Percentiles rank a stretch among this genome's conserved stretches.
Evolutionary conservation across 495 filamentous ascomycete species (phyloP).

Genomic region (Barbatosphaeria neglecta): DNA sequence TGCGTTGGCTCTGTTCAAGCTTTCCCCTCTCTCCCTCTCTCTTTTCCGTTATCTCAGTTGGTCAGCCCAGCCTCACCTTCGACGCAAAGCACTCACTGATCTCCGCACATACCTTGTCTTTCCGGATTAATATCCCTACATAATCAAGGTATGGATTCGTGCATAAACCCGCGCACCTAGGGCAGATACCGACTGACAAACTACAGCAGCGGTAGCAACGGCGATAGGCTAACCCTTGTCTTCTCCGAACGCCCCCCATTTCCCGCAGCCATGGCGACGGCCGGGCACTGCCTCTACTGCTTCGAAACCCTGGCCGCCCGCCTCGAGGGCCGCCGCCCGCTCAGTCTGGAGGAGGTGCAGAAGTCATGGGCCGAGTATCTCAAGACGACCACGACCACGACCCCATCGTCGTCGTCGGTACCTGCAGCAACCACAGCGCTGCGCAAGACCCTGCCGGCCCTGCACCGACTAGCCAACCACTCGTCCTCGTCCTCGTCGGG

Average conservation of each 20-base stretch:
- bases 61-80: no score
- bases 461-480: conserved; percentile 19
- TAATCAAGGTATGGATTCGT: no score
- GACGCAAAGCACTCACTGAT: not conserved
- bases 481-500: conserved; percentile 15
- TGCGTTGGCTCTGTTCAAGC: not conserved
- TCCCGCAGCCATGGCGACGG: conserved; percentile 55
- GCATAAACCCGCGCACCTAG: no score
- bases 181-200: no score
- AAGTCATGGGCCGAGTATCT: conserved; percentile 53
- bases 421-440: conserved; percentile 8
- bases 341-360: conserved; percentile 54
- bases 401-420: no score
- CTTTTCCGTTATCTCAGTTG: no score
- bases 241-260: not conserved
- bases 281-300: conserved; percentile 78
- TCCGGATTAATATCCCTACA: not conserved
- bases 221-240: not conserved
- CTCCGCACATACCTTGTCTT: no score
- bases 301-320: conserved; percentile 68
- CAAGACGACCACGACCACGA: conserved; percentile 16
- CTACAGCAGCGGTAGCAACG: not conserved
- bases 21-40: no score
- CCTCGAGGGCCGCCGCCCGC: conserved; percentile 26
- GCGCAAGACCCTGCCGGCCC: conserved; percentile 24